Evolutionary conservation across 2,329 filamentous ascomycete genomes (phyloP), one percentile per base, ranked within the genome.

Genomic region (Cordyceps cateniannulata): DNA sequence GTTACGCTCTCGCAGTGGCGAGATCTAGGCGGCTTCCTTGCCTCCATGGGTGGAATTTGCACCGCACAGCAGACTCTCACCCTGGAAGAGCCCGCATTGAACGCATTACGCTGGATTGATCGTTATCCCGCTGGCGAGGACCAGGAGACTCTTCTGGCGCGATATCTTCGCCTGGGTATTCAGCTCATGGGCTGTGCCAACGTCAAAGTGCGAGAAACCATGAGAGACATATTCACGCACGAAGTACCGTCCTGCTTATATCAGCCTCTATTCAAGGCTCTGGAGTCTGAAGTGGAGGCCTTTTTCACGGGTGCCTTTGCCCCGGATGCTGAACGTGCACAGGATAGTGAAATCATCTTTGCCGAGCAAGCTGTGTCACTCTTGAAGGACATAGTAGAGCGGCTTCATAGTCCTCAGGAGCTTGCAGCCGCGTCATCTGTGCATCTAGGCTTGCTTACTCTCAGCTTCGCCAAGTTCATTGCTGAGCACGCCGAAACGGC

Each of bases 11-110:
- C 81, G 1, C 85, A 88, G 67, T 89, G 86, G 86, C 80, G 86
- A 42, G 89, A 89, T 64, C 81, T 85, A 66, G 88, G 86, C 1
- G 86, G 86, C 0, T 88, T 89, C 64, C 76, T 89, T 12, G 85
- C 85, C 5, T 87, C 86, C 0, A 73, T 89, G 5, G 86, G 85
- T 16, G 86, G 86, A 2, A 81, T 85, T 59, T 89, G 86, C 69
- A 83, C 83, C 9, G 81, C 85, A 3, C 81, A 85, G 61, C 82
- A 85, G 67, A 76, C 81, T 53, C 75, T 79, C 56, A 74, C 79
- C 12, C 69, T 84, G 5, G 86, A 88, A 53, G 86, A 88, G 58
- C 77, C 83, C 18, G 74, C 79, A 18, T 72, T 84, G 14, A 78
- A 79, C 59, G 81, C 82, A 6, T 69, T 88, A 40, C 78, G 79